Conservation (phyloP, 805 yeast genomes). For the Ogataea zsoltii region DNA sequence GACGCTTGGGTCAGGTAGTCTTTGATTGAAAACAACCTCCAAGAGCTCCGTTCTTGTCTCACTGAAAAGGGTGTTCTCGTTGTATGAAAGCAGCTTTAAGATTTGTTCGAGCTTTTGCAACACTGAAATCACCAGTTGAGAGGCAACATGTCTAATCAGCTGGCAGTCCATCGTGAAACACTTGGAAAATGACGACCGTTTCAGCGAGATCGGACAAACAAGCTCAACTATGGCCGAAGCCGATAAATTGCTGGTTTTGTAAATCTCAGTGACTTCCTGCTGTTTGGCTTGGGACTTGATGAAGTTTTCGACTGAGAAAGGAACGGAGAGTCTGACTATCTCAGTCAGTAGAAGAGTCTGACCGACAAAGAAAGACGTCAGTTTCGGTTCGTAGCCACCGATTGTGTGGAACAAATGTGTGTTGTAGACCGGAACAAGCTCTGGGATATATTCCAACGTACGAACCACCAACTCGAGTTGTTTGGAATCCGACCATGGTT, state of each 20-base stretch:
- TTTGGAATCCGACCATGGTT: slow-evolving; percentile 76
- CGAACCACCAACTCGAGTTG: slow-evolving; percentile 58
- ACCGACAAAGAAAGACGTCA: slow-evolving; percentile 82
- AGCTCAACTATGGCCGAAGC: slow-evolving; percentile 47
- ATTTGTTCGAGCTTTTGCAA: slow-evolving; percentile 54
- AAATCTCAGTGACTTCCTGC: slow-evolving; percentile 6
- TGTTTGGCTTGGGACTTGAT: slow-evolving; percentile 9
- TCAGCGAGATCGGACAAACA: slow-evolving; percentile 64
- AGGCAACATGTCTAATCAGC: slow-evolving; percentile 61
- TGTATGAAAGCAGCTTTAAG: slow-evolving; percentile 22
- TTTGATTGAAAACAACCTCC: slow-evolving; percentile 23
- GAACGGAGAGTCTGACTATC: slow-evolving; percentile 58
- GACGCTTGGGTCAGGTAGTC: slow-evolving; percentile 53
- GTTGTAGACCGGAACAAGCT: slow-evolving; percentile 71
- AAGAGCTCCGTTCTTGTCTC: slow-evolving; percentile 22
- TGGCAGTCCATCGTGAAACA: slow-evolving; percentile 51
- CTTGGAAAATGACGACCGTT: slow-evolving; percentile 56
- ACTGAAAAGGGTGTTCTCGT: slow-evolving; percentile 16
- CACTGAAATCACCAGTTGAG: slow-evolving; percentile 56
- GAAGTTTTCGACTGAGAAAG: slow-evolving; percentile 34
- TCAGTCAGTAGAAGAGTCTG: slow-evolving; percentile 62
- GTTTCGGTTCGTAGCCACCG: slow-evolving; percentile 76
- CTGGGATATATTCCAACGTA: slow-evolving; percentile 59
- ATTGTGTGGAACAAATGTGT: slow-evolving; percentile 55
- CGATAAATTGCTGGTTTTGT: slow-evolving; percentile 3